Evolutionary conservation across 2,329 filamentous ascomycete species (phyloP).

Genomic region (Graphilbum fragrans): DNA sequence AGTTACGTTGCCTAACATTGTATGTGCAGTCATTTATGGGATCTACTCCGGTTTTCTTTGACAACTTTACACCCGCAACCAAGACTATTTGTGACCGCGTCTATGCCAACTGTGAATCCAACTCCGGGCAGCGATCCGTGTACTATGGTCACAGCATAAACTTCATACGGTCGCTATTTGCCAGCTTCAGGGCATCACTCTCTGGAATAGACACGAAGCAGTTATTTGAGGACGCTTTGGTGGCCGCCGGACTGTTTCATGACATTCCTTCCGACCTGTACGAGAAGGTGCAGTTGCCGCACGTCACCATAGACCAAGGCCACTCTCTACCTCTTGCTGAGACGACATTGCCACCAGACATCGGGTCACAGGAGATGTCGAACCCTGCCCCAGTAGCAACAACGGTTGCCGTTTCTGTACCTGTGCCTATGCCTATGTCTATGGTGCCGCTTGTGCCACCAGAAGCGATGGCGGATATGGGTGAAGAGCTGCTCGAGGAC

Average conservation of each 20-base stretch:
- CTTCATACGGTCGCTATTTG: slow-evolving; percentile 22
- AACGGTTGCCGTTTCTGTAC: too few species aligned
- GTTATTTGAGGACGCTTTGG: too few species aligned
- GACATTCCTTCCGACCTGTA: too few species aligned
- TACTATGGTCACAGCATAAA: slow-evolving; percentile 30
- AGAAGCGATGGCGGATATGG: not conserved
- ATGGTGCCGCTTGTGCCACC: not conserved
- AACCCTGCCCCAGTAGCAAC: too few species aligned
- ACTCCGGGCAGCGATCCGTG: slow-evolving; percentile 19
- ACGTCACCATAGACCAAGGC: too few species aligned
- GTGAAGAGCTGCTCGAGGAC: not conserved
- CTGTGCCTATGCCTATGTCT: too few species aligned
- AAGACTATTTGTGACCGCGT: slow-evolving; percentile 29
- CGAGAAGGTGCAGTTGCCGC: too few species aligned
- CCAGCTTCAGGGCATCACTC: not conserved
- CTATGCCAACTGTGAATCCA: slow-evolving; percentile 22
- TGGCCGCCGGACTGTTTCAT: too few species aligned
- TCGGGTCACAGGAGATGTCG: too few species aligned
- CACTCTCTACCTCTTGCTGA: not conserved
- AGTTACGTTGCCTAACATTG: too few species aligned
- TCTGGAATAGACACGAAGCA: too few species aligned
- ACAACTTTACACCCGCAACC: slow-evolving; percentile 27
- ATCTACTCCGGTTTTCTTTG: slow-evolving; percentile 21
- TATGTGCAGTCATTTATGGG: slow-evolving; percentile 26
- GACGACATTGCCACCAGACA: too few species aligned